These are phyloP conservation scores for Fusarium avenaceum DNA, from an alignment of 2,329 filamentous ascomycete species.

Conservation along the genomic window DNA sequence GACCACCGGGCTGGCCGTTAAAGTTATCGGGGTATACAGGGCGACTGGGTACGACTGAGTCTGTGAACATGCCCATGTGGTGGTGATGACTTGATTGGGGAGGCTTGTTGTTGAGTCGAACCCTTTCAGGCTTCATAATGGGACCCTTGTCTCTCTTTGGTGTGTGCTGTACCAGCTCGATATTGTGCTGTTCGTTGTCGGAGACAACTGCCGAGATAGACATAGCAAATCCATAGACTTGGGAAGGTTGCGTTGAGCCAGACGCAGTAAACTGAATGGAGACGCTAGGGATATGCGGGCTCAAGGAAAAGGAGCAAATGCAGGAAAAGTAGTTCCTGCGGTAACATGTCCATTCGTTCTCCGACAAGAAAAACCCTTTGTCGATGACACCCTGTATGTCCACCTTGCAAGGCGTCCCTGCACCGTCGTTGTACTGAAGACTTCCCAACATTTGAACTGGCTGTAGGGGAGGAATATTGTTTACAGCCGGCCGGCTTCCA, in stretches of 20 bases:
- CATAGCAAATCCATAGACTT: conserved; percentile 83
- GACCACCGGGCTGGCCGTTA: conserved; percentile 48
- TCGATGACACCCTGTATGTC: conserved; percentile 86
- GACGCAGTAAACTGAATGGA: conserved; percentile 65
- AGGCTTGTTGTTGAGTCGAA: conserved; percentile 77
- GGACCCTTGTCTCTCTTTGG: conserved; percentile 92
- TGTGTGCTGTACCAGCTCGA: conserved; percentile 90
- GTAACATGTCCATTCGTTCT: conserved; percentile 92
- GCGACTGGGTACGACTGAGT: conserved; percentile 50
- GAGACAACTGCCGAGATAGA: conserved; percentile 87
- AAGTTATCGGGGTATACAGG: conserved; percentile 60
- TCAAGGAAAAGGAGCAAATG: conserved; percentile 80
- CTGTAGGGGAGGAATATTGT: conserved; percentile 67
- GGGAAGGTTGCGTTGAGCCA: conserved; percentile 68
- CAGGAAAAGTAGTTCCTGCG: conserved; percentile 92
- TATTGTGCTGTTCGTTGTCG: conserved; percentile 78
- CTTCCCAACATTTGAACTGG: conserved; percentile 67
- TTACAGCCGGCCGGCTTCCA: conserved; percentile 48
- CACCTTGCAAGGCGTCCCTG: conserved; percentile 69
- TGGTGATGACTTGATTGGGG: conserved; percentile 65
- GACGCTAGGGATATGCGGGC: conserved; percentile 66
- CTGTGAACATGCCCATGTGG: conserved; percentile 60
- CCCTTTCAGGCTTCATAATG: conserved; percentile 77
- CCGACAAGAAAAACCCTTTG: conserved; percentile 87
- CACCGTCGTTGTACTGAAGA: conserved; percentile 70